Evolutionary conservation across 768 basidiomycete species (phyloP).

Genomic region (Mycena venus): DNA sequence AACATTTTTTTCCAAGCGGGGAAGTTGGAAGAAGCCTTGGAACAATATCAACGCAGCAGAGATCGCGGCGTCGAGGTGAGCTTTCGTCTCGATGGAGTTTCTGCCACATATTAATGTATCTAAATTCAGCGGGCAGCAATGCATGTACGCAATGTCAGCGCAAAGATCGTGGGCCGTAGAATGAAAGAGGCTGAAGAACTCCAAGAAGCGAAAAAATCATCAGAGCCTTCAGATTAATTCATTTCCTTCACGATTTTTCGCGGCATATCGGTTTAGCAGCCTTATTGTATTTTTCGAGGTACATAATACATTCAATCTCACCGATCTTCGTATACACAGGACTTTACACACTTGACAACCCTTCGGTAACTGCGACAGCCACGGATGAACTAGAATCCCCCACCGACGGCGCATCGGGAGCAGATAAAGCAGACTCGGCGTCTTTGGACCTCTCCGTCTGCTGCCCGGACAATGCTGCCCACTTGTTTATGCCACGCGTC

Average conservation of each 20-base stretch:
- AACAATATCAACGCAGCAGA: slow-evolving; percentile 85
- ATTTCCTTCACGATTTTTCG: not conserved
- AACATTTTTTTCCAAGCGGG: slow-evolving; percentile 66
- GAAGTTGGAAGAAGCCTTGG: slow-evolving; percentile 83
- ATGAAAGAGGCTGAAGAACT: slow-evolving; percentile 60
- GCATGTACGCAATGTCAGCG: slow-evolving; percentile 89
- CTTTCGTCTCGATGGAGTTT: not conserved
- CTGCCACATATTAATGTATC: not conserved
- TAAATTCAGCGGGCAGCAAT: slow-evolving; percentile 68
- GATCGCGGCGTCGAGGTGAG: slow-evolving; percentile 75
- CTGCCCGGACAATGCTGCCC: slow-evolving; percentile 9
- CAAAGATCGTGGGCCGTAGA: slow-evolving; percentile 80
- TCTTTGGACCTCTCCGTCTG: not conserved
- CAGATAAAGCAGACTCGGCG: not conserved
- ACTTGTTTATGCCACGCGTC: slow-evolving; percentile 18
- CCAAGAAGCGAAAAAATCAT: slow-evolving; percentile 46
- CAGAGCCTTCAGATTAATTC: slow-evolving; percentile 13
- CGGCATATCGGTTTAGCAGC: slow-evolving; percentile 7
- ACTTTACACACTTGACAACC: not conserved
- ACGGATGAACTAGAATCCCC: not conserved
- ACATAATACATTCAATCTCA: slow-evolving; percentile 18
- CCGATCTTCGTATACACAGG: not conserved
- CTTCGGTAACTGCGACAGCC: not conserved
- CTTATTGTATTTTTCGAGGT: slow-evolving; percentile 15
- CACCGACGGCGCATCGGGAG: not conserved